Conservation (phyloP, 2,329 filamentous ascomycete species). For the Malbranchea cinnamomea region DNA sequence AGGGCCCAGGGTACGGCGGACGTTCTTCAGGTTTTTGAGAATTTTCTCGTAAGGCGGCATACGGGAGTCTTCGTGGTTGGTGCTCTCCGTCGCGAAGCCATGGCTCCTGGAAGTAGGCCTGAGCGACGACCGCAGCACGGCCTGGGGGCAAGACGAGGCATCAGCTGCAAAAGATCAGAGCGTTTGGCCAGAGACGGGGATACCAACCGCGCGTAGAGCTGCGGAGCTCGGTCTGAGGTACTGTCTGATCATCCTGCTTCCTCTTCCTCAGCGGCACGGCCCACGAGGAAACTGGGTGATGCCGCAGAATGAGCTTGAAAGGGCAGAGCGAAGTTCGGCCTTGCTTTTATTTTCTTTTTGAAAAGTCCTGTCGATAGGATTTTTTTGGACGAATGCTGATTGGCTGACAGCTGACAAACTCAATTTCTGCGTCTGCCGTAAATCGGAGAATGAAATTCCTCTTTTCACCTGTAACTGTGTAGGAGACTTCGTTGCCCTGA, state of each 20-base stretch:
- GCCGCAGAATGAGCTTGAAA: no score
- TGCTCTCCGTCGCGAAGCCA: conserved; percentile 9
- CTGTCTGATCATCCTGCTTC: no score
- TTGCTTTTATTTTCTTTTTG: no score
- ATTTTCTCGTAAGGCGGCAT: conserved; percentile 73
- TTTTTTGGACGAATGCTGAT: conserved; percentile 6
- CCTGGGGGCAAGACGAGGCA: conserved; percentile 1
- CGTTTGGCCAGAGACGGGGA: conserved; percentile 1
- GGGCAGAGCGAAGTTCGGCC: no score
- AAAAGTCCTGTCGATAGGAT: conserved; percentile 1
- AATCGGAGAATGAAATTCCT: no score
- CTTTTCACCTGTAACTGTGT: no score
- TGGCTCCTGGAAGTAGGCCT: conserved; percentile 4
- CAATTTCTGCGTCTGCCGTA: no score
- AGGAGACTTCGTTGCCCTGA: no score
- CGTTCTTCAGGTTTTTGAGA: conserved; percentile 59
- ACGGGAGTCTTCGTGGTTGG: conserved; percentile 23
- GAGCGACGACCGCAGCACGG: conserved; percentile 7
- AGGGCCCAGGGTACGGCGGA: conserved; percentile 55
- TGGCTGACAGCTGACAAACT: conserved; percentile 4
- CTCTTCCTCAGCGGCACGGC: no score
- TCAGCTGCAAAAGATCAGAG: neutral
- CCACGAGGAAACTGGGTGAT: no score
- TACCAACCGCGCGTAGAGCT: neutral
- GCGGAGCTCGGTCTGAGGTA: no score